These are phyloP conservation scores for Podaxis sp. DNA, from an alignment of 768 basidiomycete genomes.

Conservation along the genomic window DNA sequence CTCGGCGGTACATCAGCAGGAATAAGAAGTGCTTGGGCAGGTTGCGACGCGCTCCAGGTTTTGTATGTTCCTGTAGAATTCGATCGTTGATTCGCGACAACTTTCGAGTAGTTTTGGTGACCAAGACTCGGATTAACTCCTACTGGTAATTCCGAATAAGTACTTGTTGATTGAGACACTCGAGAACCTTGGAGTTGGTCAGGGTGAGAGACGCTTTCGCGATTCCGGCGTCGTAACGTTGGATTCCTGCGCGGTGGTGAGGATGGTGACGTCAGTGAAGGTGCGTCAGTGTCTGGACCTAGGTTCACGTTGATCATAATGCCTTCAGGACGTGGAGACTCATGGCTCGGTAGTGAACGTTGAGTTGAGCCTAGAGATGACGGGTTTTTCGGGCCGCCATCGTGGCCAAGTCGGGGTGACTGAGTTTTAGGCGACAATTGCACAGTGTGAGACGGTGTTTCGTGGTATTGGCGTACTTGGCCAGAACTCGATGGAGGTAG, in stretches of 20 bases:
- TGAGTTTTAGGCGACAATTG: background rate
- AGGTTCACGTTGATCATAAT: background rate
- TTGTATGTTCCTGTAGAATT: no score
- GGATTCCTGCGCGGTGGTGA: background rate
- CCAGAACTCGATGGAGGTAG: background rate
- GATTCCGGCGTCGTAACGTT: background rate
- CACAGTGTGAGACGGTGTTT: background rate
- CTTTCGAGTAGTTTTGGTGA: no score
- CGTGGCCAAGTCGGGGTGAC: background rate
- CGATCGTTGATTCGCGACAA: no score
- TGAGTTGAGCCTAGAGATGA: background rate
- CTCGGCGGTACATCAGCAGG: background rate
- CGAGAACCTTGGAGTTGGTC: background rate
- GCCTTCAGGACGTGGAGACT: constrained; percentile 1
- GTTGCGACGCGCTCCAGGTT: background rate
- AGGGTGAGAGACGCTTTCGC: background rate
- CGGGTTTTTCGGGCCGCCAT: background rate
- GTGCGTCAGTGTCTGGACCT: background rate
- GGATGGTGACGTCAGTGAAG: background rate
- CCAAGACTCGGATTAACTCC: no score
- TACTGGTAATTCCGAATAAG: background rate
- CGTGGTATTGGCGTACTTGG: background rate
- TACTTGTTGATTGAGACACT: background rate
- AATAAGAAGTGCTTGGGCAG: background rate
- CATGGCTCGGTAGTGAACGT: constrained; percentile 4